Evolutionary conservation across 208 protist genomes (phyloP), one percentile per base, ranked within the genome.

Genomic region (Tritrichomonas foetus): DNA sequence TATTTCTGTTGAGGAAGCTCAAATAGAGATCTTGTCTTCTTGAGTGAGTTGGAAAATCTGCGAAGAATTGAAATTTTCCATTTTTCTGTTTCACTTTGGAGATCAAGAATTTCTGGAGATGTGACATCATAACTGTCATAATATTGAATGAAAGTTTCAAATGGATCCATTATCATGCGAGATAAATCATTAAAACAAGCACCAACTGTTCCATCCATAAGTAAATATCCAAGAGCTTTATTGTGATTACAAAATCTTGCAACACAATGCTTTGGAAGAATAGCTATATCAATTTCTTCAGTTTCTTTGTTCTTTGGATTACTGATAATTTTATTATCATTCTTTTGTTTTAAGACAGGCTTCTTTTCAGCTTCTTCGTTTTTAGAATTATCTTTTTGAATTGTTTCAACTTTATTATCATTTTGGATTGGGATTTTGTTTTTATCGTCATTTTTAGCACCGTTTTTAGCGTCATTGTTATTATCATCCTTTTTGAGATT

Each of bases 121-220:
- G 33, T 20, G 25, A 20, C 39, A 22, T 2, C 2, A 39, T 53
- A 89, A 50, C 27, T 49, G 11, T 44, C 20, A 44, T 49, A 89
- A 50, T 57, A 89, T 61, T 89, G 78, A 39, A 89, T 57, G 27
- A 89, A 89, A 27, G 14, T 49, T 57, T 89, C 14, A 69, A 96
- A 93, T 41, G 96, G 94, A 94, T 97, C 95, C 95, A 97, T 97
- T 47, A 98, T 95, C 66, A 99, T 98, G 94, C 98, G 98, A 14
- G 98, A 98, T 33, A 95, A 95, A 96, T 99, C 98, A 96, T 99
- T 99, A 96, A 98, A 99, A 95, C 98, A 96, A n/a, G 97, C 98
- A 36, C 98, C 98, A 92, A 97, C 96, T 55, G 96, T 96, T 27
- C 97, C 97, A 95, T 97, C 98, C 94, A 94, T 97, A 30, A 99